Evolutionary conservation across 1,284 basidiomycete species (phyloP), one percentile per base, ranked within the genome.

Genomic region (Cutaneotrichosporon sp.): DNA sequence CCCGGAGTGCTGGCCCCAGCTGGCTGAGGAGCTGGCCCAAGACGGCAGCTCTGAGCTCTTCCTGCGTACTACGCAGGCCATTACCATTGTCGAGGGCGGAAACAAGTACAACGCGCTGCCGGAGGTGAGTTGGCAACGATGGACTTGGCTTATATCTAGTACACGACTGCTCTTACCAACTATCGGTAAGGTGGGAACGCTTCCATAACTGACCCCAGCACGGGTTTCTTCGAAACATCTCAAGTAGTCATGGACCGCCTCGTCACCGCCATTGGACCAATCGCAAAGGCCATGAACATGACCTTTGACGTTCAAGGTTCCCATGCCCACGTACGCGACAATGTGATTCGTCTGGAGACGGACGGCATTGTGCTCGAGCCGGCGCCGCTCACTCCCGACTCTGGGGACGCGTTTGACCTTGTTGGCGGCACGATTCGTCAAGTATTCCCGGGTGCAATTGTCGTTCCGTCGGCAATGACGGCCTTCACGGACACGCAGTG

Each of bases 71-170:
- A 61, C 60, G 3, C 49, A 55, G 42, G 60, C 60, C 2, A 51
- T 61, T 6, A 55, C 59, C 6, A 45, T 61, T 11, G 46, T 61
- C 17, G 33, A 57, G 4, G 60, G 57, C 9, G 60, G 60, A 2
- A 57, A 60, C 52, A 61, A 61, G 55, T 59, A 57, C 50, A 61
- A 61, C 29, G 60, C 60, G 5, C 48, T 61, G 3, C 60, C 60
- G 3, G 57, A 61, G 43, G 51, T 54, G 29, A 25, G 50, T 45
- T 17, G 8, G 14, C 25, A 12, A 3, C 27, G 32, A 3, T n/a
- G 16, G 4, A 26, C n/a, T 3, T 19, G n/a, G 48, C 31, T 43
- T 26, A 25, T 22, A 9, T 7, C 5, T 31, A 58, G 51, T 46
- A 39, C n/a, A 55, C 57, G 14, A 51, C 46, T 5, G 46, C 57